Evolutionary conservation across 257 asterid genomes (phyloP).

Genomic region (Jasminum sambac): DNA sequence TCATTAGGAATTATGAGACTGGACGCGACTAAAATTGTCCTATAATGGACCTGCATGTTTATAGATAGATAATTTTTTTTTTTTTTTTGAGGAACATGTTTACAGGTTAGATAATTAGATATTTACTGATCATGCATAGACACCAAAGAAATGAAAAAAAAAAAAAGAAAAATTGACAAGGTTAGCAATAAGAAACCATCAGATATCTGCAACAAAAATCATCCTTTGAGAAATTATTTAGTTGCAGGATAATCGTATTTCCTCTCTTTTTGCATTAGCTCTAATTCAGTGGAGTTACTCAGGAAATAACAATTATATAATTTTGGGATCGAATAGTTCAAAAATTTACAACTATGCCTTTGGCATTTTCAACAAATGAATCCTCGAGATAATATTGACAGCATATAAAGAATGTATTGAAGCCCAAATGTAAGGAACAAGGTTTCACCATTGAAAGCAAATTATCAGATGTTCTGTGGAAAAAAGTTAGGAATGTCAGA

Average conservation of each 20-base stretch:
- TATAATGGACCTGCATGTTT: neutral
- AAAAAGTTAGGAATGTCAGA: constrained; percentile 5
- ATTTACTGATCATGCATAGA: neutral
- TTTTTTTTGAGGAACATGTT: no score
- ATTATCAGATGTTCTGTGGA: neutral
- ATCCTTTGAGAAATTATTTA: constrained; percentile 3
- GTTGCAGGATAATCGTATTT: constrained; percentile 3
- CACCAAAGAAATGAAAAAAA: neutral
- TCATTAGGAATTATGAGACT: neutral
- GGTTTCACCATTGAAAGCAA: neutral
- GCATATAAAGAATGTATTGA: neutral
- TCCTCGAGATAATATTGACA: neutral
- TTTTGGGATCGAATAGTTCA: neutral
- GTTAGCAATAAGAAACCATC: constrained; percentile 6
- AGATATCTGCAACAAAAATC: constrained; percentile 16
- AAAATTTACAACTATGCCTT: neutral
- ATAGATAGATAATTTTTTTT: neutral
- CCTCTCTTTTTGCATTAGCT: neutral
- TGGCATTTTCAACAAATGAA: neutral
- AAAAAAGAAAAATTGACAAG: neutral
- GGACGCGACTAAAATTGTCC: neutral
- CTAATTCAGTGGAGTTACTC: neutral
- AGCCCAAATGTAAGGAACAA: neutral
- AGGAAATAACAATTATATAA: neutral
- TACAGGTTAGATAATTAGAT: neutral